Conservation (phyloP, 2,329 filamentous ascomycete species). For the Karstenula rhodostoma region DNA sequence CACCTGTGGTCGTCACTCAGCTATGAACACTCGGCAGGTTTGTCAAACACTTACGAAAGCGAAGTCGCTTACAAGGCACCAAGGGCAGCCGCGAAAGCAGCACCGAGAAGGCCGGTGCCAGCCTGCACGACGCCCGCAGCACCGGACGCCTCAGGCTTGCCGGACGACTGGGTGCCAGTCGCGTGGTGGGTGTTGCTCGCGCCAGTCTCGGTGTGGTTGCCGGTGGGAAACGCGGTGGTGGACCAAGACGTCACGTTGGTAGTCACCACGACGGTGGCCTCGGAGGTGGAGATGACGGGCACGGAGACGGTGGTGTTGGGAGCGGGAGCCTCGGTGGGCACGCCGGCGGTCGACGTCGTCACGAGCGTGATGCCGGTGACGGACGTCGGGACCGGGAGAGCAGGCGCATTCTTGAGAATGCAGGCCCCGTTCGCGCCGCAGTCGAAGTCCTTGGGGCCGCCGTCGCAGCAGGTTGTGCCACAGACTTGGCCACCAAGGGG, state of each 20-base stretch:
- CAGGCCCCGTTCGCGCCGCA: neutral
- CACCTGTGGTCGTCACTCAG: neutral
- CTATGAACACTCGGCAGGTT: neutral
- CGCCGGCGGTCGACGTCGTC: neutral
- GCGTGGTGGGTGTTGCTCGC: neutral
- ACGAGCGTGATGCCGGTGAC: neutral
- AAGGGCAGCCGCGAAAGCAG: constrained; percentile 5
- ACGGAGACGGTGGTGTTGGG: neutral
- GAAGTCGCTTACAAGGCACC: constrained; percentile 2
- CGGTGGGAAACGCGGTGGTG: neutral
- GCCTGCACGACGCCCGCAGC: constrained; percentile 1
- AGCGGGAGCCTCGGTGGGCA: neutral
- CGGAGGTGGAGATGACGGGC: neutral
- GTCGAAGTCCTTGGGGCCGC: neutral
- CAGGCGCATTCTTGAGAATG: neutral
- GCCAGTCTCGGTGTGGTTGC: neutral
- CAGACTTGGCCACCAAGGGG: neutral
- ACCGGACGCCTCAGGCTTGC: neutral
- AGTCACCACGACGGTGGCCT: neutral
- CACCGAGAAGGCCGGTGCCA: constrained; percentile 2
- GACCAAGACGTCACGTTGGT: neutral
- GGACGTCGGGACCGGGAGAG: neutral
- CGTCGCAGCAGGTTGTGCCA: neutral
- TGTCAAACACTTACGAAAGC: neutral
- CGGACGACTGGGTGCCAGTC: neutral